A percentile compares a stretch with the other conserved stretches of the same genome.
Evolutionary conservation across 129 eudicot species (phyloP).

Genomic region (Oenanthe sinensis): DNA sequence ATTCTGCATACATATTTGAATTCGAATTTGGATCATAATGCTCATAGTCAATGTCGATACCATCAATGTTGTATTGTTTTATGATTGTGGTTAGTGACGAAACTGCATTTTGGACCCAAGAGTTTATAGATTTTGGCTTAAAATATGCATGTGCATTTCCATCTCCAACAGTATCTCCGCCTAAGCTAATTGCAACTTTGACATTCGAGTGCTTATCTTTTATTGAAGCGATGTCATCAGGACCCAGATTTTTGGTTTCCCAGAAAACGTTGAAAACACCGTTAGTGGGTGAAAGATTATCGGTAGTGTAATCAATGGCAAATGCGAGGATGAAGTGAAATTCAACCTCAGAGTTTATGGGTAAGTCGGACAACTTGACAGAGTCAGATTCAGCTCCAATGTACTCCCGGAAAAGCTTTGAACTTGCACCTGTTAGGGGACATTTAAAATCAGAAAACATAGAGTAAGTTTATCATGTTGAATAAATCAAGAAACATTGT

Average conservation of each 20-base stretch:
- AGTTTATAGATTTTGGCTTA: conserved; percentile 32
- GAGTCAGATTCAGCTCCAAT: conserved; percentile 40
- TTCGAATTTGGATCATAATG: conserved; percentile 28
- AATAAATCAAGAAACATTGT: neutral
- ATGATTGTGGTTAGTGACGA: conserved; percentile 41
- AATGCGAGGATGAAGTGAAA: conserved; percentile 52
- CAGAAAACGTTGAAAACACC: conserved; percentile 44
- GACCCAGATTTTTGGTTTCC: conserved; percentile 37
- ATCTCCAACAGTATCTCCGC: conserved; percentile 39
- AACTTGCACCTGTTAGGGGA: conserved; percentile 21
- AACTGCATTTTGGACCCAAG: conserved; percentile 56
- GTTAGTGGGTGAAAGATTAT: conserved; percentile 28
- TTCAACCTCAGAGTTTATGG: conserved; percentile 35
- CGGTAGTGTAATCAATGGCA: conserved; percentile 43
- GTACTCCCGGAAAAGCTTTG: conserved; percentile 31
- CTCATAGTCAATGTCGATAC: conserved; percentile 55
- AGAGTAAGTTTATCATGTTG: neutral
- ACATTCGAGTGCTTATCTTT: conserved; percentile 36
- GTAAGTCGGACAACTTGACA: conserved; percentile 34
- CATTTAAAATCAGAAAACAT: neutral
- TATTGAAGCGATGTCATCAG: conserved; percentile 25
- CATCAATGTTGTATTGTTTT: conserved; percentile 38
- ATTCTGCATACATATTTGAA: conserved; percentile 33
- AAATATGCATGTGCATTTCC: conserved; percentile 17
- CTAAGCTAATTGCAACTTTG: conserved; percentile 48